Evolutionary conservation across 2,329 filamentous ascomycete genomes (phyloP).

Genomic region (Pestalotiopsis sp.): DNA sequence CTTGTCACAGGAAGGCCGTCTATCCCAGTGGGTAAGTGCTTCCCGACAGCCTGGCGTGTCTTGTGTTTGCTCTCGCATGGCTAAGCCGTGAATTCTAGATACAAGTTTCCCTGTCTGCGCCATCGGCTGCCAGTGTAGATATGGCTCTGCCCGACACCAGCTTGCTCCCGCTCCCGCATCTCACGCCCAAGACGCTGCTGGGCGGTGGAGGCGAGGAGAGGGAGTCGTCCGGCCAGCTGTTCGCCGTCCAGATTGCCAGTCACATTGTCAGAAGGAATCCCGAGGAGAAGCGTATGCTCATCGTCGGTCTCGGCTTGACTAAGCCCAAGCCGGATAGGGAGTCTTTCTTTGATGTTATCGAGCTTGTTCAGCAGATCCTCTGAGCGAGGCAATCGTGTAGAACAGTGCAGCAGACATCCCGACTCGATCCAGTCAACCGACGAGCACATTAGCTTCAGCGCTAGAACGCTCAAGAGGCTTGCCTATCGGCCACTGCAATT

Average conservation of each 20-base stretch:
- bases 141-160: slow-evolving; percentile 53
- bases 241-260: slow-evolving; percentile 87
- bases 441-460: too few relatives aligned
- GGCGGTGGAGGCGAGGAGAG: slow-evolving; percentile 79
- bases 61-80: not conserved
- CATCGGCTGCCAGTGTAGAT: slow-evolving; percentile 66
- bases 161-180: slow-evolving; percentile 73
- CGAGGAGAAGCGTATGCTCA: slow-evolving; percentile 61
- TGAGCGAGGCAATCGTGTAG: slow-evolving; percentile 27
- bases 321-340: slow-evolving; percentile 54
- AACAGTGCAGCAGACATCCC: not conserved
- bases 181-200: slow-evolving; percentile 85
- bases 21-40: slow-evolving; percentile 84
- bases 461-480: too few relatives aligned
- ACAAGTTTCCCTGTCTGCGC: slow-evolving; percentile 75
- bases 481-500: too few relatives aligned
- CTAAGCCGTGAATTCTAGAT: slow-evolving; percentile 49
- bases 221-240: slow-evolving; percentile 83
- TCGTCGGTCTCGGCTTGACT: slow-evolving; percentile 62
- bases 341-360: slow-evolving; percentile 66
- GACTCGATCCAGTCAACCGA: too few relatives aligned
- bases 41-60: not conserved
- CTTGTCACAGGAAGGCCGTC: slow-evolving; percentile 79
- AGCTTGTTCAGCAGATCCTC: slow-evolving; percentile 61
- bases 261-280: slow-evolving; percentile 73